Percentiles rank a stretch among this genome's conserved stretches.
Conservation (phyloP, 805 yeast species). For the Diddensiella santjacobensis region DNA sequence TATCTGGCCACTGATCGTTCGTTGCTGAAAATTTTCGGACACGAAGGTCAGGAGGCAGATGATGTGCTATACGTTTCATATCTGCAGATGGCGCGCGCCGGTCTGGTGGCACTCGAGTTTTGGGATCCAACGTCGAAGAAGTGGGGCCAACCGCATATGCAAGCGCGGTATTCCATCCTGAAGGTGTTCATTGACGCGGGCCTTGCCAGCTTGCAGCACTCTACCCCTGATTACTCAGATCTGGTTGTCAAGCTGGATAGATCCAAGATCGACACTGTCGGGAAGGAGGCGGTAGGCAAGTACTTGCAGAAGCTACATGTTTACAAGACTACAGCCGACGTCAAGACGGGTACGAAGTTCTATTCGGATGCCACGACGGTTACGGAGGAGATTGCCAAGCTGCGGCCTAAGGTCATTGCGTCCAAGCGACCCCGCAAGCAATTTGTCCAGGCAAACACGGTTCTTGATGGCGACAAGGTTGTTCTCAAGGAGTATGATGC, state of each 20-base stretch:
- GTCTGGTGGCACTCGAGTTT: slow-evolving; percentile 73
- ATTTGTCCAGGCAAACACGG: slow-evolving; percentile 77
- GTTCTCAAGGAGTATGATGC: slow-evolving; percentile 71
- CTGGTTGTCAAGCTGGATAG: slow-evolving; percentile 57
- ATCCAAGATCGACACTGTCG: slow-evolving; percentile 60
- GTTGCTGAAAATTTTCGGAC: slow-evolving; percentile 71
- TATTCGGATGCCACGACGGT: slow-evolving; percentile 62
- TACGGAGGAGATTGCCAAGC: slow-evolving; percentile 56
- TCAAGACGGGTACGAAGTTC: slow-evolving; percentile 56
- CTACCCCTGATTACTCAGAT: slow-evolving; percentile 51
- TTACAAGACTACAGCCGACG: slow-evolving; percentile 75
- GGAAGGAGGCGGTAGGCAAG: slow-evolving; percentile 69
- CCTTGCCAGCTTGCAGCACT: slow-evolving; percentile 49
- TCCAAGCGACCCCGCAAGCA: slow-evolving; percentile 83
- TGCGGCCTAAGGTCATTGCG: slow-evolving; percentile 61
- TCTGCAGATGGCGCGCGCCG: slow-evolving; percentile 84
- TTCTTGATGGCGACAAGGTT: slow-evolving; percentile 42
- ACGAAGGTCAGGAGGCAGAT: slow-evolving; percentile 51
- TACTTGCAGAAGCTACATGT: slow-evolving; percentile 70
- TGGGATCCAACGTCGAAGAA: slow-evolving; percentile 79
- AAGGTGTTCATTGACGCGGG: slow-evolving; percentile 68
- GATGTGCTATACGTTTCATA: slow-evolving; percentile 66
- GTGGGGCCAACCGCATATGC: slow-evolving; percentile 97
- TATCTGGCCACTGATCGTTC: slow-evolving; percentile 66
- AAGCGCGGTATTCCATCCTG: slow-evolving; percentile 83